Evolutionary conservation across 768 basidiomycete species (phyloP).

Genomic region (Calocera cornea): DNA sequence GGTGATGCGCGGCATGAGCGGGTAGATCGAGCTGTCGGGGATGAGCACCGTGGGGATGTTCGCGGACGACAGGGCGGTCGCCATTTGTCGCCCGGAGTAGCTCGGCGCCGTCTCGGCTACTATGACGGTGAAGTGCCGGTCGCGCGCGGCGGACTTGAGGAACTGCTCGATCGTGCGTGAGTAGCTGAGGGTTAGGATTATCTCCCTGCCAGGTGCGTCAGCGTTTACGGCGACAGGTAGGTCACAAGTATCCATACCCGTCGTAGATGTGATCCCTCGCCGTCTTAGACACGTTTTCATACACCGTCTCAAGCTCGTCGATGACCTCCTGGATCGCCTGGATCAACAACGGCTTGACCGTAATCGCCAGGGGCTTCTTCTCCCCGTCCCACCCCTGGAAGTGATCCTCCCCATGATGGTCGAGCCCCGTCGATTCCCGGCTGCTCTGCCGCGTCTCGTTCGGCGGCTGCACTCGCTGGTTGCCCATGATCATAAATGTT

Average conservation of each 20-base stretch:
- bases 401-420: slow-evolving; percentile 19
- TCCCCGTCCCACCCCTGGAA: not conserved
- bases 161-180: slow-evolving; percentile 90
- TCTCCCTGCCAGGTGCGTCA: slow-evolving; percentile 46
- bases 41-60: slow-evolving; percentile 93
- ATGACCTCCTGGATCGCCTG: slow-evolving; percentile 94
- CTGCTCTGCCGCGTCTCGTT: not conserved
- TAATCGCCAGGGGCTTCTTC: slow-evolving; percentile 6
- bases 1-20: slow-evolving; percentile 91
- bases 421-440: not conserved
- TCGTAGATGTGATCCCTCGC: slow-evolving; percentile 95
- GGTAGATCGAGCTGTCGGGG: slow-evolving; percentile 90
- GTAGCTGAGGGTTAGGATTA: slow-evolving; percentile 86
- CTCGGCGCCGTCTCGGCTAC: slow-evolving; percentile 93
- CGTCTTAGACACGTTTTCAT: slow-evolving; percentile 86
- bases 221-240: not conserved
- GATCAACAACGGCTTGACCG: slow-evolving; percentile 82
- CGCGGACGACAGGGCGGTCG: slow-evolving; percentile 59
- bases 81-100: slow-evolving; percentile 76
- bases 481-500: slow-evolving; percentile 3
- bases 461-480: not conserved
- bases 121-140: slow-evolving; percentile 89
- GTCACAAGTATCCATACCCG: slow-evolving; percentile 51
- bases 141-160: slow-evolving; percentile 76
- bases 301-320: slow-evolving; percentile 90